Conservation (phyloP, 225 moss, liverwort and hornwort species). For the Bryoerythrophyllum caledonicum region DNA sequence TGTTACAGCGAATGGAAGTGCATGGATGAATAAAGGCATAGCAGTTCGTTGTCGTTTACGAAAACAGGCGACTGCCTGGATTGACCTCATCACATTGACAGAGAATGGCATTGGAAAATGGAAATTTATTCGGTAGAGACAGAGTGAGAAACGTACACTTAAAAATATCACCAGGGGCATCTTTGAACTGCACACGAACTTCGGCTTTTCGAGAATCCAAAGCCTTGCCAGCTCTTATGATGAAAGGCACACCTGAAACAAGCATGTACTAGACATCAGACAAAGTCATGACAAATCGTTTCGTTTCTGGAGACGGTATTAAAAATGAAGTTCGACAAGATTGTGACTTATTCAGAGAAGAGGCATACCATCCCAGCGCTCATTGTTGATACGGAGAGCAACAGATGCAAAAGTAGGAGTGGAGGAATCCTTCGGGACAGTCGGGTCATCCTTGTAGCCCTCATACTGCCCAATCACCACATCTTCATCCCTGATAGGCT, state of each 20-base stretch:
- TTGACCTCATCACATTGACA: constrained; percentile 9
- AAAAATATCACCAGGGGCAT: constrained; percentile 93
- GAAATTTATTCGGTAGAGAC: not conserved
- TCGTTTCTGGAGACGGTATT: not conserved
- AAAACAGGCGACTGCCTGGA: not conserved
- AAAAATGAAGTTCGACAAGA: not conserved
- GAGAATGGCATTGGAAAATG: not conserved
- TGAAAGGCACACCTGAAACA: constrained; percentile 77
- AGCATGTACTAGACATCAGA: constrained; percentile 6
- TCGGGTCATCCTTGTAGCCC: constrained; percentile 84
- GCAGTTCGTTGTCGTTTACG: not conserved
- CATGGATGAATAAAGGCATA: not conserved
- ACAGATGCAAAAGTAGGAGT: constrained; percentile 88
- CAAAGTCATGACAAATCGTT: not conserved
- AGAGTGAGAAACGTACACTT: constrained; percentile 48
- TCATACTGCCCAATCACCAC: constrained; percentile 91
- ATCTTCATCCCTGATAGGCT: constrained; percentile 63
- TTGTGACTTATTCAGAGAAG: not conserved
- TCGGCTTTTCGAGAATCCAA: constrained; percentile 84
- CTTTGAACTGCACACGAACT: constrained; percentile 95
- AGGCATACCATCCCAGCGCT: constrained; percentile 86
- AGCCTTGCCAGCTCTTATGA: constrained; percentile 90
- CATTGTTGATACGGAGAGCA: constrained; percentile 75
- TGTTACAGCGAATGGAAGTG: constrained; percentile 23
- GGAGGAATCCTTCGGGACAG: constrained; percentile 73